These are phyloP conservation scores for Stylosanthes scabra DNA, from an alignment of 331 rosid species.

Conservation along the genomic window DNA sequence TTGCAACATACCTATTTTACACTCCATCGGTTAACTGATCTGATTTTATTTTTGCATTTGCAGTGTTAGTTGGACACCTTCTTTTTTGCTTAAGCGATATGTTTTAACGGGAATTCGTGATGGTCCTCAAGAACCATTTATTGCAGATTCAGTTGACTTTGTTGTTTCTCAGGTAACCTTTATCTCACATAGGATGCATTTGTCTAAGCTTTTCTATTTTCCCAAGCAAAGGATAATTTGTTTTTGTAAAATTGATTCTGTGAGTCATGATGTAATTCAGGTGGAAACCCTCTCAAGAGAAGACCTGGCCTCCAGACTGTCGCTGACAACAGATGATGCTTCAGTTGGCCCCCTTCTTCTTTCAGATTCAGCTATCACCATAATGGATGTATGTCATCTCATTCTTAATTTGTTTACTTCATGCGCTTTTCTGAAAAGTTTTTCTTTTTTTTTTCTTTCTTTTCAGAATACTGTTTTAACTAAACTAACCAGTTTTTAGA, in stretches of 20 bases:
- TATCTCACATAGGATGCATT: slow-evolving; percentile 19
- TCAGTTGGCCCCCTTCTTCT: slow-evolving; percentile 89
- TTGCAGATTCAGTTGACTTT: slow-evolving; percentile 98
- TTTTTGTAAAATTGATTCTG: slow-evolving; percentile 14
- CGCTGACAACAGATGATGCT: slow-evolving; percentile 85
- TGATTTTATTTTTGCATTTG: slow-evolving; percentile 46
- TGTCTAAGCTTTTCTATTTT: background rate
- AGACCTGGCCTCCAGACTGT: slow-evolving; percentile 94
- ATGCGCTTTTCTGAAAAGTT: slow-evolving; percentile 24
- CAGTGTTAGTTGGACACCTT: slow-evolving; percentile 99
- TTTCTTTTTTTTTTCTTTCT: background rate
- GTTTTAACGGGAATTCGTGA: slow-evolving; percentile 98
- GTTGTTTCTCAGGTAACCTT: slow-evolving; percentile 96
- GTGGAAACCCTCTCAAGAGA: slow-evolving; percentile 95
- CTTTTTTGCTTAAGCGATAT: slow-evolving; percentile 95
- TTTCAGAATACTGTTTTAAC: too few relatives aligned
- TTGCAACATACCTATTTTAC: slow-evolving; percentile 28
- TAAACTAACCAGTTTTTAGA: background rate
- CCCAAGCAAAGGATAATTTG: background rate
- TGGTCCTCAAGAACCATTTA: slow-evolving; percentile 99
- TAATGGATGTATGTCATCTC: slow-evolving; percentile 91
- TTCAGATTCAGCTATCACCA: slow-evolving; percentile 81
- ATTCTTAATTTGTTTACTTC: slow-evolving; percentile 31
- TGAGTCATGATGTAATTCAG: slow-evolving; percentile 47
- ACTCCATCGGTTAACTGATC: slow-evolving; percentile 42